Evolutionary conservation across 805 yeast genomes (phyloP), one percentile per base, ranked within the genome.

Genomic region (Grigorovia humatica): DNA sequence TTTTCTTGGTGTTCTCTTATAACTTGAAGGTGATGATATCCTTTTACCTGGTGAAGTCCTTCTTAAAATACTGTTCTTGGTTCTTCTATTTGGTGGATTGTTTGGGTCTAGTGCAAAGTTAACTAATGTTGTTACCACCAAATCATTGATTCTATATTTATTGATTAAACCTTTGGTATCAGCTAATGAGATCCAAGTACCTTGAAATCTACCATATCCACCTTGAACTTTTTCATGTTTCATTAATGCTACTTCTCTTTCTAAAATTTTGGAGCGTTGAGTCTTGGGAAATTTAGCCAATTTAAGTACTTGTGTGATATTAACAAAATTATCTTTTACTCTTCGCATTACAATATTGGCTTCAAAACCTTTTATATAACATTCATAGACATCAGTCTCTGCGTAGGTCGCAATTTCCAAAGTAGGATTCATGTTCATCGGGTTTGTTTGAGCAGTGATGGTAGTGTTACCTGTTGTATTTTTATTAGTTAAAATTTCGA

Each of bases 261-360:
- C 93, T 54, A 86, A 69, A 46, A 86, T 78, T 61, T 84, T 79
- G 1, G 93, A 85, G 65, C 95, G 70, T 61, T 82, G 85, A 1
- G 90, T 85, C 66, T 86, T 86, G 46, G 88, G 83, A 59, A 82
- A 83, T 54, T 83, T 79, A 43, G 90, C 89, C 52, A 85, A 80
- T 64, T 86, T 85, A 58, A 86, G 71, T 42, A 86, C 83, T 63
- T 86, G 95, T 0, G 95, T 86, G 18, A 90, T 88, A 62, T 86
- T 86, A 49, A 93, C 90, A 98, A 98, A 93, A 59, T 90, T 86
- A 65, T 93, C 99, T 48, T 78, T 74, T 54, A 86, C 82, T 53
- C 99, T 75, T 60, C 98, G 79, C 98, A 93, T 93, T 3, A 66
- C 66, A 45, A 67, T 60, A n/a, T 63, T 54, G 4, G 66, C 57